Percentiles rank a stretch among this genome's conserved stretches.
Conservation (phyloP, 2,329 filamentous ascomycete species). For the Sarocladium oryzae region DNA sequence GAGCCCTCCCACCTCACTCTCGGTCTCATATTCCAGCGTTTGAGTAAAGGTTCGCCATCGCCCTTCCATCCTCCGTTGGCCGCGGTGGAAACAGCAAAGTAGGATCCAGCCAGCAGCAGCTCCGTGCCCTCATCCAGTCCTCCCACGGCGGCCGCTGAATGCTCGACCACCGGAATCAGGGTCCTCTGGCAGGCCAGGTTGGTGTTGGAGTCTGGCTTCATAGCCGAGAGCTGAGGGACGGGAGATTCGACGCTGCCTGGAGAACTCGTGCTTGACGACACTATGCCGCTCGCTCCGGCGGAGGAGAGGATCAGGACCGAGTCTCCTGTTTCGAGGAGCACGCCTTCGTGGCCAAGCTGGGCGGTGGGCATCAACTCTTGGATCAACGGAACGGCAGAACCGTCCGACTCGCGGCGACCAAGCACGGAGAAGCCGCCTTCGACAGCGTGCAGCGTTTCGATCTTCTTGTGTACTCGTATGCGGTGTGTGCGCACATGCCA, state of each 20-base stretch:
- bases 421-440: slow-evolving; percentile 20
- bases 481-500: slow-evolving; percentile 25
- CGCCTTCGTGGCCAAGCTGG: background rate
- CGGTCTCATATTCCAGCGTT: background rate
- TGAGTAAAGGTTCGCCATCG: background rate
- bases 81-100: background rate
- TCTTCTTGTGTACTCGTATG: slow-evolving; percentile 8
- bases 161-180: slow-evolving; percentile 15
- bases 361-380: background rate
- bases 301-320: slow-evolving; percentile 11
- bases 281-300: slow-evolving; percentile 14
- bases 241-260: slow-evolving; percentile 2
- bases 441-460: slow-evolving; percentile 11
- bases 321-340: slow-evolving; percentile 8
- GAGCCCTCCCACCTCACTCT: background rate
- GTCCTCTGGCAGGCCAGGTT: slow-evolving; percentile 18
- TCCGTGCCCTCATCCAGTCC: background rate
- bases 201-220: slow-evolving; percentile 22
- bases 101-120: background rate
- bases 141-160: background rate
- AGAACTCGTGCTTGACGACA: background rate
- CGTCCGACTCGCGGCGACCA: background rate
- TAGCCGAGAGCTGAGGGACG: background rate
- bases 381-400: background rate
- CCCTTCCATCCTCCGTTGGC: background rate